These are phyloP conservation scores for Xerocomellus chrysenteron DNA, from an alignment of 768 basidiomycete species.

Conservation along the genomic window DNA sequence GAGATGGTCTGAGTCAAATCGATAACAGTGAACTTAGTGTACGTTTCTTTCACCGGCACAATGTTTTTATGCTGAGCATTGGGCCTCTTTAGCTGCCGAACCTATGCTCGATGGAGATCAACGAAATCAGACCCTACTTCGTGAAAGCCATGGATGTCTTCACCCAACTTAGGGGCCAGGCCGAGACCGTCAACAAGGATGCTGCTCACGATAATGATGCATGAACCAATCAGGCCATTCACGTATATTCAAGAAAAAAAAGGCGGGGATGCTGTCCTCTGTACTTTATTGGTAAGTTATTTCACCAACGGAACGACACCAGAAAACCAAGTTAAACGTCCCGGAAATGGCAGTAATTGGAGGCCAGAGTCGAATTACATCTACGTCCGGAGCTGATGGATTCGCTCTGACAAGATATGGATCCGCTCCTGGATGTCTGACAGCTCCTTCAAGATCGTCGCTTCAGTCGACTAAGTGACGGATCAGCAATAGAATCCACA, in stretches of 20 bases:
- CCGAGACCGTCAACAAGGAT: constrained; percentile 1
- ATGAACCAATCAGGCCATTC: constrained; percentile 1
- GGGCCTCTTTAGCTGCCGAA: constrained; percentile 63
- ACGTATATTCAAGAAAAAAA: neutral
- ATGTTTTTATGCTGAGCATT: neutral
- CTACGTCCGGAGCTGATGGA: constrained; percentile 30
- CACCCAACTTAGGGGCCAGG: constrained; percentile 48
- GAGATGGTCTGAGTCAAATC: constrained; percentile 77
- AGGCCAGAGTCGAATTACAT: neutral
- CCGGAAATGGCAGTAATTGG: neutral
- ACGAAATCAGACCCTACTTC: constrained; percentile 90
- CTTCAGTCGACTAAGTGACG: constrained; percentile 65
- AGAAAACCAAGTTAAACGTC: neutral
- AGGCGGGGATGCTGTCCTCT: neutral
- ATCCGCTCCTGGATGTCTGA: constrained; percentile 48
- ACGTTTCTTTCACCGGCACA: constrained; percentile 26
- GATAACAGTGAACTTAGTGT: constrained; percentile 83
- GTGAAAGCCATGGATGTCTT: constrained; percentile 76
- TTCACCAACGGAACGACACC: neutral
- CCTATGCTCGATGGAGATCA: constrained; percentile 88
- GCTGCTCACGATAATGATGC: constrained; percentile 2
- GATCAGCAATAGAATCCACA: constrained; percentile 3
- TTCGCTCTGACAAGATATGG: constrained; percentile 35
- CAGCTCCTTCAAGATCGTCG: constrained; percentile 64
- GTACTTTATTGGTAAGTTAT: constrained; percentile 1